Evolutionary conservation across 2,329 filamentous ascomycete species (phyloP).

Genomic region (Chaetomium sp.): DNA sequence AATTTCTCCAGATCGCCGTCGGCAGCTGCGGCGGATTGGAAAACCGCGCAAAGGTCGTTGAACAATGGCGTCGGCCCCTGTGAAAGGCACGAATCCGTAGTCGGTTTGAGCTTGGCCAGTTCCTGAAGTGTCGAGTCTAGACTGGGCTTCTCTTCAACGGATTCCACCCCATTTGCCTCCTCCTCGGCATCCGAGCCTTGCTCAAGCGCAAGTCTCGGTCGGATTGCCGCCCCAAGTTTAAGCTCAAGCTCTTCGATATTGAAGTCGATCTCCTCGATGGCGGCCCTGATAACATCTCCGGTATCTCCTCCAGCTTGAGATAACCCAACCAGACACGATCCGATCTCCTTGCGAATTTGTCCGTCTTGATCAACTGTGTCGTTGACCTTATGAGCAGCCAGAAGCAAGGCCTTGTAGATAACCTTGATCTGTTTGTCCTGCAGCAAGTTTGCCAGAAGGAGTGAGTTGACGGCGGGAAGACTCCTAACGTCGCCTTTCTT

Average conservation of each 20-base stretch:
- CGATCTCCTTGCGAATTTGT: conserved; percentile 55
- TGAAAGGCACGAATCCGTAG: conserved; percentile 45
- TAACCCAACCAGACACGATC: conserved; percentile 59
- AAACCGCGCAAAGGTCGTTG: conserved; percentile 51
- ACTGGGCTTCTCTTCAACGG: conserved; percentile 30
- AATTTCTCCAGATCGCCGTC: conserved; percentile 42
- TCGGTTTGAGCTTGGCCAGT: conserved; percentile 27
- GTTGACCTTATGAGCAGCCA: conserved; percentile 52
- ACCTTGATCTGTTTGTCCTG: conserved; percentile 58
- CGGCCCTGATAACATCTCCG: conserved; percentile 58
- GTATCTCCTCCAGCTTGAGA: conserved; percentile 53
- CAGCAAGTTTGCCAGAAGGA: conserved; percentile 54
- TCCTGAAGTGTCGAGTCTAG: conserved; percentile 36
- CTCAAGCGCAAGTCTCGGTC: conserved; percentile 47
- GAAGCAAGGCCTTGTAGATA: conserved; percentile 58
- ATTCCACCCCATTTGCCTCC: conserved; percentile 36
- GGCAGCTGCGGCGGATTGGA: conserved; percentile 47
- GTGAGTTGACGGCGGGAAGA: conserved; percentile 53
- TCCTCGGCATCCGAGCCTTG: conserved; percentile 41
- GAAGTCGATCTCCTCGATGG: conserved; percentile 60
- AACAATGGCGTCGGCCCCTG: conserved; percentile 47
- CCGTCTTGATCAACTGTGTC: conserved; percentile 48
- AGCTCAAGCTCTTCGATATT: conserved; percentile 71
- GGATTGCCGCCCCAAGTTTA: conserved; percentile 64
- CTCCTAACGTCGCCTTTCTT: conserved; percentile 53